A percentile compares a stretch with the other conserved stretches of the same genome.
Conservation (phyloP, 371 early-diverging fungal genomes). For the Saksenaea vasiformis region DNA sequence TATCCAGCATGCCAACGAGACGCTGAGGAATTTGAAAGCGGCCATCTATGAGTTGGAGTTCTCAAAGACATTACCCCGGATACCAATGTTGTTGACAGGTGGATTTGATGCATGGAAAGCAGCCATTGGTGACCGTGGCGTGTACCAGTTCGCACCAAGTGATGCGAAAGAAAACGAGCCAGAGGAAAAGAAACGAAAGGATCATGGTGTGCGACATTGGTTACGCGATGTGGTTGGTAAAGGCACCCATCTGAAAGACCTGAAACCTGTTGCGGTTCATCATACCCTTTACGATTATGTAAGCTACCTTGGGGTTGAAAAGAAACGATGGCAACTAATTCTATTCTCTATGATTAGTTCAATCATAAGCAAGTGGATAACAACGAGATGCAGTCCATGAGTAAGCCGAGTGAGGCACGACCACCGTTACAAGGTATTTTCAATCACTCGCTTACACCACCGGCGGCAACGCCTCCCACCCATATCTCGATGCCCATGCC, state of each 20-base stretch:
- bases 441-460: constrained; percentile 9
- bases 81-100: constrained; percentile 74
- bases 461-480: background rate
- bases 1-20: constrained; percentile 12
- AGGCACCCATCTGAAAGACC: background rate
- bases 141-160: constrained; percentile 19
- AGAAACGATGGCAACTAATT: background rate
- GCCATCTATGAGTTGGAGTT: constrained; percentile 69
- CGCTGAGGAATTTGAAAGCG: constrained; percentile 40
- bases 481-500: constrained; percentile 15
- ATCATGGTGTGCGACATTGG: constrained; percentile 16
- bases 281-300: constrained; percentile 44
- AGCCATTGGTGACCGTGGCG: constrained; percentile 43
- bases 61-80: constrained; percentile 39
- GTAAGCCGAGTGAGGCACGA: constrained; percentile 1
- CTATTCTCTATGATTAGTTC: constrained; percentile 14
- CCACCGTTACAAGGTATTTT: constrained; percentile 32
- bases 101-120: constrained; percentile 77
- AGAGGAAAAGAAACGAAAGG: background rate
- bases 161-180: background rate
- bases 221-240: constrained; percentile 19
- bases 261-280: constrained; percentile 10
- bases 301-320: constrained; percentile 4
- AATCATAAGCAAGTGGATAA: constrained; percentile 12
- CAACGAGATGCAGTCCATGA: constrained; percentile 15